phyloP scores from a whole-genome alignment of 2,329 filamentous ascomycete species.

The Verticillium alfalfae region DNA sequence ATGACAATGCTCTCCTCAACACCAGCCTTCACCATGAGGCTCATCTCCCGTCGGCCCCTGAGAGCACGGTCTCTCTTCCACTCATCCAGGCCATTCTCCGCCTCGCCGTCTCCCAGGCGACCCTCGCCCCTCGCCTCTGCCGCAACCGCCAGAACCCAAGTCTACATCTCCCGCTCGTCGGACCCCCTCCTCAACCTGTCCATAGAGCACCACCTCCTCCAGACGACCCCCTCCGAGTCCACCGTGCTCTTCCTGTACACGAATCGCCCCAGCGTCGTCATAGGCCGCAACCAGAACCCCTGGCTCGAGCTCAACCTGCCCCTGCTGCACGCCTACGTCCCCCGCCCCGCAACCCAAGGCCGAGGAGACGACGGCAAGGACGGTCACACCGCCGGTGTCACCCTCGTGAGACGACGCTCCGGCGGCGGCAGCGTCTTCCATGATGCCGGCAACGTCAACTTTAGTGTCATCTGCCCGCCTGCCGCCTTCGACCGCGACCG shows the following conservation, averaged over 20 bases:
- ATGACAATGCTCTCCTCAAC: background rate
- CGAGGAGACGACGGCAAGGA: too few species aligned
- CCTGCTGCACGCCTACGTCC: constrained; percentile 35
- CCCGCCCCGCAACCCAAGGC: constrained; percentile 3
- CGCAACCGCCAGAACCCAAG: constrained; percentile 47
- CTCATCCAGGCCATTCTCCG: background rate
- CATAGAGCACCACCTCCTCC: constrained; percentile 85
- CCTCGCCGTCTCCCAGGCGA: background rate
- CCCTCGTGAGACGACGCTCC: constrained; percentile 75
- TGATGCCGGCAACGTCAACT: constrained; percentile 90
- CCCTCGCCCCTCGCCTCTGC: constrained; percentile 22
- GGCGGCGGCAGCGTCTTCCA: constrained; percentile 95
- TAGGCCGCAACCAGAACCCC: constrained; percentile 96
- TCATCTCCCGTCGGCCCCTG: background rate
- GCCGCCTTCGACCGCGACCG: constrained; percentile 73
- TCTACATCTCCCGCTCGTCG: constrained; percentile 64
- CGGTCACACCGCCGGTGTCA: constrained; percentile 11
- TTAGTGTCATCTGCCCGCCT: constrained; percentile 81
- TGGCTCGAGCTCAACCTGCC: constrained; percentile 85
- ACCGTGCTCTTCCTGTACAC: constrained; percentile 81
- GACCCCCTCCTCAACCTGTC: constrained; percentile 89
- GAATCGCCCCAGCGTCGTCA: constrained; percentile 81
- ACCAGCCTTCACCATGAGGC: background rate
- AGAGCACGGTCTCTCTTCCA: background rate
- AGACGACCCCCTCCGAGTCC: constrained; percentile 65